Conservation (phyloP, 805 yeast species). For the Clavispora santaluciae region DNA sequence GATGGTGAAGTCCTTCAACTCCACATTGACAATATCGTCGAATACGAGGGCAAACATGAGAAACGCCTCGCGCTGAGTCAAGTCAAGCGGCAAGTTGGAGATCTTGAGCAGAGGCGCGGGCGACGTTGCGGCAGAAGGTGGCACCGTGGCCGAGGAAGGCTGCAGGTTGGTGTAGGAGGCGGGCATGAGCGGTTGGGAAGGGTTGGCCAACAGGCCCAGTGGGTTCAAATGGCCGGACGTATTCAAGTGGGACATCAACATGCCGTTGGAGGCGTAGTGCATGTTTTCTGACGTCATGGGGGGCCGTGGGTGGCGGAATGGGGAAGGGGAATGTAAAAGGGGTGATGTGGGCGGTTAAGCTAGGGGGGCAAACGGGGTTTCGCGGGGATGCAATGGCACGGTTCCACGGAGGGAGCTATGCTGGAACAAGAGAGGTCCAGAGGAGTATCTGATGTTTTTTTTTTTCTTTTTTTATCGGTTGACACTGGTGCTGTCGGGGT, state of each 20-base stretch:
- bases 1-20: constrained; percentile 34
- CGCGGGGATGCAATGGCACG: neutral
- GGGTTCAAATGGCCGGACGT: neutral
- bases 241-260: constrained; percentile 4
- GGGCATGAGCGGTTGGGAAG: constrained; percentile 6
- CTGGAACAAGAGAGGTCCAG: neutral
- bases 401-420: neutral
- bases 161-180: constrained; percentile 4
- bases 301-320: neutral
- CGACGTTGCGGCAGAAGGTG: neutral
- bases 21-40: constrained; percentile 51
- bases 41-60: constrained; percentile 65
- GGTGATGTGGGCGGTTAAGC: neutral
- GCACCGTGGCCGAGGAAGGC: neutral
- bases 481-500: neutral
- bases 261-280: constrained; percentile 9
- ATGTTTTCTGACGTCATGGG: constrained; percentile 12
- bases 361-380: neutral
- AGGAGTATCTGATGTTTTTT: neutral
- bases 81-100: constrained; percentile 58
- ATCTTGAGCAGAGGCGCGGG: constrained; percentile 20
- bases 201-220: constrained; percentile 2
- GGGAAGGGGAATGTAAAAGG: neutral
- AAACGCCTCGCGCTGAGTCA: constrained; percentile 61
- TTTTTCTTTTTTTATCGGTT: constrained; percentile 2